These are phyloP conservation scores for Populus hybrid DNA, from an alignment of 441 rosid genomes.

Conservation along the genomic window DNA sequence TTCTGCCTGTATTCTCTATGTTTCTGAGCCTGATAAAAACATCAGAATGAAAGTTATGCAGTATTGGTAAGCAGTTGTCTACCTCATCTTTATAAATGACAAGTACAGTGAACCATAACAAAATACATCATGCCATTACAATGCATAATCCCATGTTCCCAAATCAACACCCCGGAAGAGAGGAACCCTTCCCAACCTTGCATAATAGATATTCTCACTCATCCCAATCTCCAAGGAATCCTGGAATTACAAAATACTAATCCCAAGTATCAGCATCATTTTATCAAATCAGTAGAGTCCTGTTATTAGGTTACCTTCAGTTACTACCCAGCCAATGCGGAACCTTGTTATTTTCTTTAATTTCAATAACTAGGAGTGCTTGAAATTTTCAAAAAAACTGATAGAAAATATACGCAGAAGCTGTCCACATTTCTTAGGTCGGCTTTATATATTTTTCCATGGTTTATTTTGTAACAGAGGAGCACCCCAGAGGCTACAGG, in stretches of 20 bases:
- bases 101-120: background rate
- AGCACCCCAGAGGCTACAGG: background rate
- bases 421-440: background rate
- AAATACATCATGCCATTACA: background rate
- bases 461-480: background rate
- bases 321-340: background rate
- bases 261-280: background rate
- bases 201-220: background rate
- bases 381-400: background rate
- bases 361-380: background rate
- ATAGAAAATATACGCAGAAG: background rate
- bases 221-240: background rate
- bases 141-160: background rate
- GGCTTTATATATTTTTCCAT: background rate
- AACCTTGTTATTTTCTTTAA: background rate
- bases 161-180: background rate
- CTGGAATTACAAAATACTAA: background rate
- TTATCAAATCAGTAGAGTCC: background rate
- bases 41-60: constrained; percentile 1
- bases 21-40: constrained; percentile 51
- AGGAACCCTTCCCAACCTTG: background rate
- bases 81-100: background rate
- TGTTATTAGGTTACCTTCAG: background rate
- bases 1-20: constrained; percentile 76
- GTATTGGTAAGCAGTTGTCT: background rate